Conservation (phyloP, 2,329 filamentous ascomycete genomes). For the Dactylella cylindrospora region DNA sequence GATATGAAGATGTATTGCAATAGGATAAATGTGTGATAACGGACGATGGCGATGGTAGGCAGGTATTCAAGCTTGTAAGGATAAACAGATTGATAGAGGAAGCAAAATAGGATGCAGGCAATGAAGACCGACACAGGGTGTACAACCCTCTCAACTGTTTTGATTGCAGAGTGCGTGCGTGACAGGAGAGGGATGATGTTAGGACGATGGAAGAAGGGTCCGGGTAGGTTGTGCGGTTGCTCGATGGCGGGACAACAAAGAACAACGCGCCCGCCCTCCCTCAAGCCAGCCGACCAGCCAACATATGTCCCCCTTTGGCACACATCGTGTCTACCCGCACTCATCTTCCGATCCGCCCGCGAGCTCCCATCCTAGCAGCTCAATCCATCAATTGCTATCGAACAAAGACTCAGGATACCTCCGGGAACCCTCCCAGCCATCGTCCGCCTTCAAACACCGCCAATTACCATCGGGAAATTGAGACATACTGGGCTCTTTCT, state of each 20-base stretch:
- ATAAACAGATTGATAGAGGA: neutral
- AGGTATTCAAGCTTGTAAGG: neutral
- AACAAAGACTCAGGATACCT: neutral
- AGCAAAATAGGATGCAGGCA: neutral
- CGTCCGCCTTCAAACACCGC: conserved; percentile 5
- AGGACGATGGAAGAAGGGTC: neutral
- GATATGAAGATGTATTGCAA: too few species aligned
- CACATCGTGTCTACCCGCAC: neutral
- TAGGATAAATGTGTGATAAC: too few species aligned
- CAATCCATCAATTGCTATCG: conserved; percentile 2
- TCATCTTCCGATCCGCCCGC: neutral
- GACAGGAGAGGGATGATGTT: neutral
- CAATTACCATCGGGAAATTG: conserved; percentile 16
- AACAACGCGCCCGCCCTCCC: neutral
- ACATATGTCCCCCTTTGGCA: neutral
- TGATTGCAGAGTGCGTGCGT: neutral
- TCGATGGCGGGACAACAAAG: conserved; percentile 3
- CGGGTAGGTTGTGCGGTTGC: neutral
- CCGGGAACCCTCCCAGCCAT: conserved; percentile 4
- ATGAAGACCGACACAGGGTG: neutral
- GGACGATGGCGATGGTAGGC: too few species aligned
- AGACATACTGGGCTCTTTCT: conserved; percentile 40
- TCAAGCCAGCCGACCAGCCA: neutral
- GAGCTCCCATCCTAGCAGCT: neutral
- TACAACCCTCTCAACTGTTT: too few species aligned